Percentiles rank a stretch among this genome's conserved stretches.
Conservation (phyloP, 495 filamentous ascomycete species). For the Aspergillus panamensis region DNA sequence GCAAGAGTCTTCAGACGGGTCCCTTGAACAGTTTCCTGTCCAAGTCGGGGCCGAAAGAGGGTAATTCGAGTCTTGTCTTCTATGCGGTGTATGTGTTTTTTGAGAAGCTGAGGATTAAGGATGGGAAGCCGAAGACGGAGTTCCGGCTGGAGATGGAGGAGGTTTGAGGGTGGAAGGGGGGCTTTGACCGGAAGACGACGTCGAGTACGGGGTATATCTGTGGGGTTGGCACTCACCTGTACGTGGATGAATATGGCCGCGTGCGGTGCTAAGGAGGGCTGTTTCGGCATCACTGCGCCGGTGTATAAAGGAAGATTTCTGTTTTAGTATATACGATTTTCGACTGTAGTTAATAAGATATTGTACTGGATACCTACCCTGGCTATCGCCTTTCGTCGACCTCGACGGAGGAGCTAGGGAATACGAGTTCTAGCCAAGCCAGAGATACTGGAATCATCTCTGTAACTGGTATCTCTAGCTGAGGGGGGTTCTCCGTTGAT, state of each 20-base stretch:
- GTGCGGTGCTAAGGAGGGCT: not conserved
- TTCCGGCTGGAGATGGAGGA: conserved; percentile 52
- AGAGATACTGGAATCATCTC: too few species aligned
- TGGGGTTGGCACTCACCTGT: not conserved
- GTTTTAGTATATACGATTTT: too few species aligned
- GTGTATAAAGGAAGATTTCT: too few species aligned
- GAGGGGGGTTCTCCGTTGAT: too few species aligned
- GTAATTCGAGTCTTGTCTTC: conserved; percentile 10
- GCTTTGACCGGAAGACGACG: conserved; percentile 10
- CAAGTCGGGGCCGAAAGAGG: conserved; percentile 3
- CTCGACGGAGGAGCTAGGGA: too few species aligned
- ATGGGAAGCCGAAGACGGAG: conserved; percentile 53
- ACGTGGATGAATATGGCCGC: conserved; percentile 12
- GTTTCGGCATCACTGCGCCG: too few species aligned
- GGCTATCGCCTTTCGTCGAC: too few species aligned
- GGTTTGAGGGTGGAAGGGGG: conserved; percentile 24
- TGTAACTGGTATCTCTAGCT: too few species aligned
- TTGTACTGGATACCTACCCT: too few species aligned
- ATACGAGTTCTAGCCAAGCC: too few species aligned
- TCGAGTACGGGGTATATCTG: not conserved
- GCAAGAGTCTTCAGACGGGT: not conserved
- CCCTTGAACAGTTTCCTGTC: conserved; percentile 9
- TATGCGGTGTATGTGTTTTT: conserved; percentile 42
- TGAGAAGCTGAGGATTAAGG: conserved; percentile 56
- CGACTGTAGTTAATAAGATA: too few species aligned